These are phyloP conservation scores for Circinella minor DNA, from an alignment of 371 early-diverging fungal species.

Conservation along the genomic window DNA sequence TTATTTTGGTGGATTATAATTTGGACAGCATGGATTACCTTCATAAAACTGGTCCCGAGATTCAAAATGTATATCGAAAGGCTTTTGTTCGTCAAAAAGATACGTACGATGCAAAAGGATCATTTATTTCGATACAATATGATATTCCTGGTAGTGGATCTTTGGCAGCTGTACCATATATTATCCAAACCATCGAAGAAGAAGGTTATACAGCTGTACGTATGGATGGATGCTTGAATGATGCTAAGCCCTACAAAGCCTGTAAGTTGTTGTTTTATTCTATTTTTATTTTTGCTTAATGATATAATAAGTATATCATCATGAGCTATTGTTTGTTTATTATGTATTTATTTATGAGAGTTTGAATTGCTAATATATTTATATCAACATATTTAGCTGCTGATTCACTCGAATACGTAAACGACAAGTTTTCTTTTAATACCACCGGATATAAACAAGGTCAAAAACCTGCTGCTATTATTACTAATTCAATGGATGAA, in stretches of 20 bases:
- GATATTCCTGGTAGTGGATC: constrained; percentile 55
- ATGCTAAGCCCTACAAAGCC: constrained; percentile 54
- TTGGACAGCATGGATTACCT: constrained; percentile 54
- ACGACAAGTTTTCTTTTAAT: constrained; percentile 47
- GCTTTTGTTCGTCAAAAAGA: constrained; percentile 48
- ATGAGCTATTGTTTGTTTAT: too few relatives aligned
- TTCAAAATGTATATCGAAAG: constrained; percentile 37
- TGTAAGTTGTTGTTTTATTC: constrained; percentile 14
- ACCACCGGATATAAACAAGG: constrained; percentile 47
- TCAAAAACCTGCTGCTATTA: constrained; percentile 27
- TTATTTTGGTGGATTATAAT: constrained; percentile 50
- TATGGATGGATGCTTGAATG: constrained; percentile 56
- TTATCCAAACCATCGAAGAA: constrained; percentile 50
- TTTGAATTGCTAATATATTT: too few relatives aligned
- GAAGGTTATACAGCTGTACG: constrained; percentile 59
- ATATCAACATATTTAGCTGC: constrained; percentile 20
- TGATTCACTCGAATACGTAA: constrained; percentile 29
- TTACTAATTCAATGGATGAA: constrained; percentile 2
- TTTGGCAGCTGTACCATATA: constrained; percentile 37
- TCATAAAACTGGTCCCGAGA: constrained; percentile 35
- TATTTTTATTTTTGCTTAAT: too few relatives aligned
- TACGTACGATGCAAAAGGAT: constrained; percentile 54
- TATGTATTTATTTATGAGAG: neutral
- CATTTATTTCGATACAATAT: constrained; percentile 50
- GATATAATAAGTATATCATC: too few relatives aligned